phyloP scores from a whole-genome alignment of 1,284 basidiomycete genomes.

The Naganishia liquefaciens region DNA sequence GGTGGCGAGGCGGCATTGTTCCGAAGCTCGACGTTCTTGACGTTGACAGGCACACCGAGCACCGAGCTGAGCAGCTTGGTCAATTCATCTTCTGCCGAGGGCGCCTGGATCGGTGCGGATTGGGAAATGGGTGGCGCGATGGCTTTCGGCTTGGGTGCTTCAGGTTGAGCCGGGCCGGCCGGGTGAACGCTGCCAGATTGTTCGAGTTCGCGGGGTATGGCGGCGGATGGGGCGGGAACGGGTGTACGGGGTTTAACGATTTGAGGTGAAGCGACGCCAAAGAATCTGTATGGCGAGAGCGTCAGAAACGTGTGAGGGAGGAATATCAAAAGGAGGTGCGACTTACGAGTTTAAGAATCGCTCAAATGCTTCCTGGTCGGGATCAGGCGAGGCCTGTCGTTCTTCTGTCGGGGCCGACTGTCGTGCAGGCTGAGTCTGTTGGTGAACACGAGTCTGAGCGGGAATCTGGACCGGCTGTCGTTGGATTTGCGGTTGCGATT shows the following conservation, averaged over 20 bases:
- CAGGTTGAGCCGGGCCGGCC: neutral
- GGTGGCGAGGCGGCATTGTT: neutral
- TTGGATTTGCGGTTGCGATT: slow-evolving; percentile 7
- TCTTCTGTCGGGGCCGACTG: neutral
- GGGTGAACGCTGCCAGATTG: neutral
- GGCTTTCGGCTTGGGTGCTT: neutral
- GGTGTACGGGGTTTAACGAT: neutral
- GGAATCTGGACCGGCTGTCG: neutral
- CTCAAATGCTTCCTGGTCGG: slow-evolving; percentile 20
- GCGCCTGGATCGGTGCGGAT: neutral
- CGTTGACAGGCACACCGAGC: slow-evolving; percentile 8
- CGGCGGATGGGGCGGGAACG: neutral
- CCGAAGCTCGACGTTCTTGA: neutral
- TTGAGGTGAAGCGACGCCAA: slow-evolving; percentile 10
- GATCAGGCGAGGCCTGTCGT: neutral
- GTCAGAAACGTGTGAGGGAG: neutral
- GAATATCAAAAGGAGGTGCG: no score
- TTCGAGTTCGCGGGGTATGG: neutral
- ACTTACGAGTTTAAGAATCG: slow-evolving; percentile 16
- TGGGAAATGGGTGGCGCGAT: neutral
- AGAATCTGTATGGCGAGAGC: slow-evolving; percentile 13
- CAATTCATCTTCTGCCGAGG: slow-evolving; percentile 2
- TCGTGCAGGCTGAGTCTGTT: neutral
- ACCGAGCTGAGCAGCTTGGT: slow-evolving; percentile 16
- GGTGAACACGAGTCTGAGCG: neutral